A percentile compares a stretch with the other conserved stretches of the same genome.
phyloP scores from a whole-genome alignment of 345 rosid genomes.

The Hibiscus trionum region DNA sequence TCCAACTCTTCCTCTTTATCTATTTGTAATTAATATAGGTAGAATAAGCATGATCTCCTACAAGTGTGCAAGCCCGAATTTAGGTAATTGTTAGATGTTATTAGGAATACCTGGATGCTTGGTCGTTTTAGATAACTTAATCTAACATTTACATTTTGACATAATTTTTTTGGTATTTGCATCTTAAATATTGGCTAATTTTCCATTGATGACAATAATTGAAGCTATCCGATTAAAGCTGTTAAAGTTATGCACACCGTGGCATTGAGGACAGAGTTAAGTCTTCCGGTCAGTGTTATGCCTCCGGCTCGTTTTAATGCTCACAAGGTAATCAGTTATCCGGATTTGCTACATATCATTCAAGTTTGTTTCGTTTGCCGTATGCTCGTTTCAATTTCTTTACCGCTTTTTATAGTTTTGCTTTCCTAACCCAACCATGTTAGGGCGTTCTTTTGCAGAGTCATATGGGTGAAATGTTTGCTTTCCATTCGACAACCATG shows the following conservation, averaged over 20 bases:
- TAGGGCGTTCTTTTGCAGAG: constrained; percentile 43
- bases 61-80: too few species aligned
- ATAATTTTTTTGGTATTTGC: neutral
- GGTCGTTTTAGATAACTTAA: neutral
- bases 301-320: constrained; percentile 42
- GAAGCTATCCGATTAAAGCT: constrained; percentile 84
- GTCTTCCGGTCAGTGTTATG: constrained; percentile 48
- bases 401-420: neutral
- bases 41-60: too few species aligned
- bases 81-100: neutral
- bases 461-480: constrained; percentile 96
- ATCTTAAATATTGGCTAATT: neutral
- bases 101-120: neutral
- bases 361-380: neutral
- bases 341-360: neutral
- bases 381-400: neutral
- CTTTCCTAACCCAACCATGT: constrained; percentile 13
- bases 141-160: neutral
- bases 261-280: constrained; percentile 83
- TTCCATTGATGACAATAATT: constrained; percentile 1
- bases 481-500: constrained; percentile 92
- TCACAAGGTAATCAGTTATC: constrained; percentile 45
- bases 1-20: neutral
- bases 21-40: too few species aligned
- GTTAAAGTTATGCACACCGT: constrained; percentile 95